A percentile compares a stretch with the other conserved stretches of the same genome.
phyloP scores from a whole-genome alignment of 2,329 filamentous ascomycete genomes.

The Claviceps capensis region DNA sequence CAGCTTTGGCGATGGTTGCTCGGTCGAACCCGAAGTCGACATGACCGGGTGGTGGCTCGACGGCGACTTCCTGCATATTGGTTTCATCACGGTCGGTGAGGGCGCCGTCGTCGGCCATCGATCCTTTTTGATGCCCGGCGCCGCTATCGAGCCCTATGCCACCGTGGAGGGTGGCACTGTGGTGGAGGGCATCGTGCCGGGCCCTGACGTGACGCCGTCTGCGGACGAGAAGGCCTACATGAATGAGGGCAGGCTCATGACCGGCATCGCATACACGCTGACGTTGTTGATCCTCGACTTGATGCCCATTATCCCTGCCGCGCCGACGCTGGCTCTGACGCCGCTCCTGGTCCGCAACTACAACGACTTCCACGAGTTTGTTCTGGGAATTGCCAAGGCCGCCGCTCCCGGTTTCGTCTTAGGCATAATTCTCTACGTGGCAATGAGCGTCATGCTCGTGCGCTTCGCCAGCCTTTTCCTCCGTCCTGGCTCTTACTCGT shows the following conservation, averaged over 20 bases:
- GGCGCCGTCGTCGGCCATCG: slow-evolving; percentile 10
- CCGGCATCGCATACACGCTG: slow-evolving; percentile 6
- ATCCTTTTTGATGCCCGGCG: slow-evolving; percentile 9
- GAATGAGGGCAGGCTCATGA: not conserved
- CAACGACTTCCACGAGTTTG: slow-evolving; percentile 5
- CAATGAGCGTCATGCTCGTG: slow-evolving; percentile 1
- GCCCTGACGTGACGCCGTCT: not conserved
- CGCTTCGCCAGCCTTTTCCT: slow-evolving; percentile 7
- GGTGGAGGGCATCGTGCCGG: slow-evolving; percentile 7
- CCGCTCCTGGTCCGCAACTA: slow-evolving; percentile 7
- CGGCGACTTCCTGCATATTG: slow-evolving; percentile 11
- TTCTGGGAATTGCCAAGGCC: slow-evolving; percentile 3
- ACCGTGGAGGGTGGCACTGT: slow-evolving; percentile 7
- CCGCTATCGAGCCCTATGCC: slow-evolving; percentile 8
- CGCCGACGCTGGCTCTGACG: slow-evolving; percentile 6
- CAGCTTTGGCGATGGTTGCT: slow-evolving; percentile 9
- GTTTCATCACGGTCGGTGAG: slow-evolving; percentile 7
- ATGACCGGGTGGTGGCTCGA: slow-evolving; percentile 12
- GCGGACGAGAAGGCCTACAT: slow-evolving; percentile 1
- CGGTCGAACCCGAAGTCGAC: slow-evolving; percentile 11
- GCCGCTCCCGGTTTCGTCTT: slow-evolving; percentile 5
- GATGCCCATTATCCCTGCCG: slow-evolving; percentile 4
- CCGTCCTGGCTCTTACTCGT: slow-evolving; percentile 9
- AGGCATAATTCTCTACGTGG: slow-evolving; percentile 5
- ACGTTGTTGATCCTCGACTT: slow-evolving; percentile 7